Conservation (phyloP, 768 basidiomycete genomes). For the Suillus brevipes region DNA sequence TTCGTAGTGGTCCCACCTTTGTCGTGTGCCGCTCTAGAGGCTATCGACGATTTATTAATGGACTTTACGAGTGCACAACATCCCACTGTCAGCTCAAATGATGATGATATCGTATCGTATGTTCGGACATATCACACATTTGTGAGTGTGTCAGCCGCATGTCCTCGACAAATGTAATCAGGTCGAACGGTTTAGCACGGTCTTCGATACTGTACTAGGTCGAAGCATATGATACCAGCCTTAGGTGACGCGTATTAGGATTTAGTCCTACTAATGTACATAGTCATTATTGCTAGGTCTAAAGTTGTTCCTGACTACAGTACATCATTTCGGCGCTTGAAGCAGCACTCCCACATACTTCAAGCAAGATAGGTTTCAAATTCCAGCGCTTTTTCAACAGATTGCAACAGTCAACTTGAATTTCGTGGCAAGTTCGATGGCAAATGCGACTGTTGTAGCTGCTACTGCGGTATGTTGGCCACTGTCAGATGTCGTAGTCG, state of each 20-base stretch:
- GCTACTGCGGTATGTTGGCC: constrained; percentile 19
- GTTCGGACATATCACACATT: no score
- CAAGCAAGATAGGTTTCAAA: background rate
- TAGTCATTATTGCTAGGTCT: background rate
- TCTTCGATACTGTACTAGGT: no score
- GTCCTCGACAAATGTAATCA: no score
- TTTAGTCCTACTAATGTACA: background rate
- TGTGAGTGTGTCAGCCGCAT: no score
- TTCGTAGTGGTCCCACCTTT: no score
- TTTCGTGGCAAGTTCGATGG: background rate
- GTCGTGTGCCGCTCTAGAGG: no score
- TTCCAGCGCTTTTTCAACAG: background rate
- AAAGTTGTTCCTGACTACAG: background rate
- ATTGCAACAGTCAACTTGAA: background rate
- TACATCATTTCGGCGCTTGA: background rate
- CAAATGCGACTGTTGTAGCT: background rate
- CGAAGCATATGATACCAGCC: background rate
- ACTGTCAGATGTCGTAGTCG: background rate
- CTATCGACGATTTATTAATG: no score
- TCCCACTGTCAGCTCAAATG: no score
- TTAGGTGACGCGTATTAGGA: background rate
- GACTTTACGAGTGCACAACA: no score
- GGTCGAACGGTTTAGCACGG: no score
- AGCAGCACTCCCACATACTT: background rate
- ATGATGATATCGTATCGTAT: no score